phyloP scores from a whole-genome alignment of 2,329 filamentous ascomycete genomes.

The Rhexocercosporidium sp. region DNA sequence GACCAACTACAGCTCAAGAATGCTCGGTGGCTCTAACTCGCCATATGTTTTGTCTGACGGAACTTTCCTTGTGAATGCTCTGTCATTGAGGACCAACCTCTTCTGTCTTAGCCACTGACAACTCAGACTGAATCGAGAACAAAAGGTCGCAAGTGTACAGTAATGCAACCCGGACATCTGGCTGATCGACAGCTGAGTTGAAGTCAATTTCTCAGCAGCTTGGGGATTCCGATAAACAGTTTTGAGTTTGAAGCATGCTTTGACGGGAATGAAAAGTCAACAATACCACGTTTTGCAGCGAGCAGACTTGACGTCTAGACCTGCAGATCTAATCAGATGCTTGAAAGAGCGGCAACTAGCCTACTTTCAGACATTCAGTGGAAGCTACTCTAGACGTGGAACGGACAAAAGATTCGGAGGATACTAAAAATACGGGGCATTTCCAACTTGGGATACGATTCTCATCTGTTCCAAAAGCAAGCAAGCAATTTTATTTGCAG shows the following conservation, averaged over 20 bases:
- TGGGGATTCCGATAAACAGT: neutral
- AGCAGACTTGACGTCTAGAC: neutral
- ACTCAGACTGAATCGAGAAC: neutral
- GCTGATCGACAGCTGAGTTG: slow-evolving; percentile 9
- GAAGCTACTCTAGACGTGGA: neutral
- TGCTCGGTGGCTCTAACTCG: neutral
- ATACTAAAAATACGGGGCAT: neutral
- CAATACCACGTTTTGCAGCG: neutral
- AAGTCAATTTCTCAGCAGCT: neutral
- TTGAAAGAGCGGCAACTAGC: neutral
- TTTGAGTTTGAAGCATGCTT: neutral
- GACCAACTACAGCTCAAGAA: neutral
- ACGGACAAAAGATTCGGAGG: neutral
- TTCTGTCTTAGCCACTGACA: neutral
- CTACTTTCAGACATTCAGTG: neutral
- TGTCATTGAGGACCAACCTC: neutral
- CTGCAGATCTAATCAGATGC: slow-evolving; percentile 9
- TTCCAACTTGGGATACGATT: neutral
- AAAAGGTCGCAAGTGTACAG: neutral
- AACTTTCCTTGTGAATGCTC: neutral
- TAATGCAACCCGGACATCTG: neutral
- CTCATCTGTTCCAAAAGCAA: neutral
- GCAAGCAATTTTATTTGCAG: neutral
- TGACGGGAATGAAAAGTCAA: neutral
- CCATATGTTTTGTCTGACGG: neutral